Evolutionary conservation across 768 basidiomycete species (phyloP).

Genomic region (Amanita jacksonii): DNA sequence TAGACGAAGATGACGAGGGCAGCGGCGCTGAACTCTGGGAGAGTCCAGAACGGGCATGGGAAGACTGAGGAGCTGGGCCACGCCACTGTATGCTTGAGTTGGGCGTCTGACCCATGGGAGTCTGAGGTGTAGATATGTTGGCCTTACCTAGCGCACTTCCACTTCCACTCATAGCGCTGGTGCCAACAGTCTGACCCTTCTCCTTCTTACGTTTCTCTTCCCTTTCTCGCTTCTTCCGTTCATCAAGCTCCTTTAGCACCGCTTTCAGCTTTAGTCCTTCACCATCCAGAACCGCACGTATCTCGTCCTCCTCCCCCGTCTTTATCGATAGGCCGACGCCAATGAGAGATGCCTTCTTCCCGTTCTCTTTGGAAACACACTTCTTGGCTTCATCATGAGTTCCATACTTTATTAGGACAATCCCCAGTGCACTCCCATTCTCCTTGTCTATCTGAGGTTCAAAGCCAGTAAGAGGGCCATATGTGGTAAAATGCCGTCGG

Average conservation of each 20-base stretch:
- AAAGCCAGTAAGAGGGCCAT: constrained; percentile 56
- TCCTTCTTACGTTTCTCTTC: constrained; percentile 33
- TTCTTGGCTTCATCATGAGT: constrained; percentile 57
- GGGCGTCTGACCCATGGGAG: constrained; percentile 11
- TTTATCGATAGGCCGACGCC: constrained; percentile 21
- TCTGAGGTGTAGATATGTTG: constrained; percentile 10
- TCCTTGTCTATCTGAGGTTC: constrained; percentile 72
- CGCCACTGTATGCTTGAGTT: constrained; percentile 8
- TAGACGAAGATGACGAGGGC: constrained; percentile 11
- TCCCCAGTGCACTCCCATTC: constrained; percentile 77
- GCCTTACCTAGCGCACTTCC: constrained; percentile 9
- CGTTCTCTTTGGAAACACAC: constrained; percentile 61
- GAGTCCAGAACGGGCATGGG: constrained; percentile 4
- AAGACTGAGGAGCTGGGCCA: constrained; percentile 7
- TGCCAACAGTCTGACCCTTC: constrained; percentile 12
- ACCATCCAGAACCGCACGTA: constrained; percentile 74
- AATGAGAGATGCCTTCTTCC: constrained; percentile 40
- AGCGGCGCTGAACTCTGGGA: constrained; percentile 4
- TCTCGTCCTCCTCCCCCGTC: constrained; percentile 40
- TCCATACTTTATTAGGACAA: constrained; percentile 63
- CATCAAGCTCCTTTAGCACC: constrained; percentile 58
- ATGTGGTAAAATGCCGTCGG: constrained; percentile 49
- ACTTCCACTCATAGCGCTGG: constrained; percentile 9
- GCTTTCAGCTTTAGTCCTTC: constrained; percentile 57
- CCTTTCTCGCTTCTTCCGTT: constrained; percentile 36